These are phyloP conservation scores for Cercophora newfieldiana DNA, from an alignment of 495 filamentous ascomycete species.

Conservation along the genomic window DNA sequence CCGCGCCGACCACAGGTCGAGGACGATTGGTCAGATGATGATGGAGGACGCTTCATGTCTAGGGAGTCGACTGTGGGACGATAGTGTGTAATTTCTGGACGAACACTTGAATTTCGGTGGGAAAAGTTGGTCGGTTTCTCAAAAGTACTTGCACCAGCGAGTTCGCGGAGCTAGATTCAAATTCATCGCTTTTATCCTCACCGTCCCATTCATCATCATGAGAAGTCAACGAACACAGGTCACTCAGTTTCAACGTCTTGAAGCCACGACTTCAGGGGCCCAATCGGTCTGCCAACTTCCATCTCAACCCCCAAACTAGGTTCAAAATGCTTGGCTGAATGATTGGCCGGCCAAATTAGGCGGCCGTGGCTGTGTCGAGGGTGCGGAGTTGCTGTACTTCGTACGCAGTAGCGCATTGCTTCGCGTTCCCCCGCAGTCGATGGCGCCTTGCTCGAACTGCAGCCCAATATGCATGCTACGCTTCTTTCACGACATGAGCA, in stretches of 20 bases:
- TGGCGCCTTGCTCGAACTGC: background rate
- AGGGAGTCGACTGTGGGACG: background rate
- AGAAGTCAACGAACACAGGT: too few relatives aligned
- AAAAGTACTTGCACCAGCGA: background rate
- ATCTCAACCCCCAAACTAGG: background rate
- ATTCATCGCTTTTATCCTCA: too few relatives aligned
- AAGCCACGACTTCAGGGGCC: too few relatives aligned
- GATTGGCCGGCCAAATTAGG: background rate
- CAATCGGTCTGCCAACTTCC: background rate
- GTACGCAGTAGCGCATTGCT: background rate
- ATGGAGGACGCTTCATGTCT: background rate
- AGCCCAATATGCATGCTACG: background rate
- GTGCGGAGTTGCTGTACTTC: background rate
- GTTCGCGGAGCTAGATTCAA: background rate
- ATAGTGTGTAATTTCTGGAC: background rate
- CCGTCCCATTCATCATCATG: too few relatives aligned
- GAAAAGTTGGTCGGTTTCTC: background rate
- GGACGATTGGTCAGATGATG: background rate
- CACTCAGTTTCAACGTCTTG: too few relatives aligned
- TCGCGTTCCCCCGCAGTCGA: background rate
- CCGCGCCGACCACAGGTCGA: background rate
- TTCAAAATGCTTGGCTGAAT: background rate
- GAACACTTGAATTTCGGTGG: background rate
- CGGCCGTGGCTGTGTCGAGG: background rate
- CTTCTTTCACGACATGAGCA: background rate